These are phyloP conservation scores for Nigrospora osmanthi DNA, from an alignment of 2,329 filamentous ascomycete genomes.

Conservation along the genomic window DNA sequence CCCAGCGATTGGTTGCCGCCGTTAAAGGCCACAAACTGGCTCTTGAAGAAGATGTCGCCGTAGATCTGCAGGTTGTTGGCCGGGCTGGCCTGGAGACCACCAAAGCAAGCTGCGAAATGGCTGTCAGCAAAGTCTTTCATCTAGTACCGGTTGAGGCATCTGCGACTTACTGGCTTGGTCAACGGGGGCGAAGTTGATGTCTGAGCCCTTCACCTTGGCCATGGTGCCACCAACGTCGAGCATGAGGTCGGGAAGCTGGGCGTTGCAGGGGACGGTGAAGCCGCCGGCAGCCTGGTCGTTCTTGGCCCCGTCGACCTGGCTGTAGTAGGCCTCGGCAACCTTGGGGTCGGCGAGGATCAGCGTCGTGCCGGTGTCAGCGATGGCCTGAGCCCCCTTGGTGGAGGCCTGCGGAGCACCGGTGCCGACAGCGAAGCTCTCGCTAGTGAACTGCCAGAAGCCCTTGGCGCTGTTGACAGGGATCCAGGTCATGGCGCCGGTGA, in stretches of 20 bases:
- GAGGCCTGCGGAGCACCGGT: conserved; percentile 21
- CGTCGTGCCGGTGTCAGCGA: conserved; percentile 55
- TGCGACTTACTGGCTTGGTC: conserved; percentile 39
- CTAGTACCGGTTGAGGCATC: background rate
- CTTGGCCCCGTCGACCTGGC: conserved; percentile 32
- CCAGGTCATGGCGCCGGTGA: conserved; percentile 24
- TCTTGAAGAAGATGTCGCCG: conserved; percentile 55
- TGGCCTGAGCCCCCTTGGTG: conserved; percentile 33
- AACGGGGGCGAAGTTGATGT: conserved; percentile 45
- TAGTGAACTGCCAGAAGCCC: conserved; percentile 29
- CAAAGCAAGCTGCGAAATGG: conserved; percentile 47
- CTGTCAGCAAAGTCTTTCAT: conserved; percentile 2
- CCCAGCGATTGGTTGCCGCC: conserved; percentile 46
- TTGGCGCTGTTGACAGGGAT: conserved; percentile 20
- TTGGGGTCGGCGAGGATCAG: conserved; percentile 50
- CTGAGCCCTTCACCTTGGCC: conserved; percentile 45
- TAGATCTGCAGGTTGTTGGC: conserved; percentile 50
- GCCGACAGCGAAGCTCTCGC: conserved; percentile 21
- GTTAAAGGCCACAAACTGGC: conserved; percentile 51
- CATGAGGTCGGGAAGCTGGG: conserved; percentile 37
- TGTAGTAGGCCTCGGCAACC: conserved; percentile 42
- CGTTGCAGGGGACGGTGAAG: conserved; percentile 37
- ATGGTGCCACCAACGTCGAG: conserved; percentile 49
- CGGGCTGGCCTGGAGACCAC: conserved; percentile 55
- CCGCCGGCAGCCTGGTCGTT: conserved; percentile 32